Percentiles rank a stretch among this genome's conserved stretches.
Conservation (phyloP, 2,329 filamentous ascomycete species). For the Xenoacremonium recifei region DNA sequence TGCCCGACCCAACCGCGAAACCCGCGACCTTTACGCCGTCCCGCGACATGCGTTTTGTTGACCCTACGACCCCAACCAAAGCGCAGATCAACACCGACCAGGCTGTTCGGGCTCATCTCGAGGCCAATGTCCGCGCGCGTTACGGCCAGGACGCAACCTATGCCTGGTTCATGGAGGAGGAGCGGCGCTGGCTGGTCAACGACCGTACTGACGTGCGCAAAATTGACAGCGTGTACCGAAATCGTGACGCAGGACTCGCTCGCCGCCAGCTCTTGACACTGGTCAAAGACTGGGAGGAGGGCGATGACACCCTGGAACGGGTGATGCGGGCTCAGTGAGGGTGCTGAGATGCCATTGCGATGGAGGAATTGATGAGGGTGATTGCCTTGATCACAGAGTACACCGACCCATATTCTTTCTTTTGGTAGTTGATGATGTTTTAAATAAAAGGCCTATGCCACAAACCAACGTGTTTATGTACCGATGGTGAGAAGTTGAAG, state of each 20-base stretch:
- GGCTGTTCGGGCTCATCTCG: constrained; percentile 29
- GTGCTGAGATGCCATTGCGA: constrained; percentile 27
- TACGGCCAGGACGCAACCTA: constrained; percentile 33
- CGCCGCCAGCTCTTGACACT: constrained; percentile 34
- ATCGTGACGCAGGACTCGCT: constrained; percentile 37
- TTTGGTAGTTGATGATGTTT: too few relatives aligned
- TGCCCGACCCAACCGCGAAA: constrained; percentile 24
- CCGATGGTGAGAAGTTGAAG: too few relatives aligned
- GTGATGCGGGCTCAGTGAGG: constrained; percentile 30
- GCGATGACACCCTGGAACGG: constrained; percentile 35
- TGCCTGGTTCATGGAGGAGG: constrained; percentile 31
- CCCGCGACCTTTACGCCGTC: constrained; percentile 29
- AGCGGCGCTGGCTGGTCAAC: constrained; percentile 39
- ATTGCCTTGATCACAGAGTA: too few relatives aligned
- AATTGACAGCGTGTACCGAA: constrained; percentile 44
- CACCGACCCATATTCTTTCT: too few relatives aligned
- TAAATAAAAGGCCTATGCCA: too few relatives aligned
- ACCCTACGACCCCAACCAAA: constrained; percentile 21
- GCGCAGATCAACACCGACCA: constrained; percentile 27
- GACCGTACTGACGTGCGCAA: constrained; percentile 39
- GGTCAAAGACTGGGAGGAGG: constrained; percentile 40
- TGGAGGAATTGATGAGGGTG: constrained; percentile 9
- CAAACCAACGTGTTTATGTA: too few relatives aligned
- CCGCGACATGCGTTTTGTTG: constrained; percentile 21
- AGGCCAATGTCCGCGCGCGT: constrained; percentile 28